Base-by-base conservation (phyloP, 768 basidiomycete species). In the Trametes punicea region DNA sequence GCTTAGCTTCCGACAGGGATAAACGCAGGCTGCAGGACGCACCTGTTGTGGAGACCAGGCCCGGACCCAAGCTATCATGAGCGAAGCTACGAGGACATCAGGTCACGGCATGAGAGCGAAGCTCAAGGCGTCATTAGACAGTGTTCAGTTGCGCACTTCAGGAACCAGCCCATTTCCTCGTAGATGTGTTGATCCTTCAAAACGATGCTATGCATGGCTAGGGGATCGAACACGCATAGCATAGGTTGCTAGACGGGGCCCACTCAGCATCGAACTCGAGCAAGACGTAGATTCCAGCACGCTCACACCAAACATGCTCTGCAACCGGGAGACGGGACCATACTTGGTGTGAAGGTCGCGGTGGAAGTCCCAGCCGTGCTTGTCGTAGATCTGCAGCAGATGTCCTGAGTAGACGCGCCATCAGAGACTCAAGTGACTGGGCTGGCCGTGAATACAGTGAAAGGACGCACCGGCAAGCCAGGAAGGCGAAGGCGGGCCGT, bases 181-280 rank as follows among this genome's bases (percentile, higher is more conserved):
- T 44, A 61, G 2, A 57, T 33, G 45, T 54, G 56, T 16, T 50
- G 45, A 13, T 57, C 60, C 29, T 61, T 61, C 6, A 61, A n/a
- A 6, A 61, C 38, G 7, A 62, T 50, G 41, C 46, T 56, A 15
- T 59, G 57, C 21, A 62, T 45, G 15, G 62, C 62, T 5, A 44
- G 18, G 3, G 60, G 61, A 23, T 63, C 60, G n/a, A 51, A 60
- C 11, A 60, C 51, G 42, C 46, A 59, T 5, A 61, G 26, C 26
- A 54, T 45, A 4, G 51, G 47, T 21, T 29, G 25, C 60, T 61
- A 4, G 2, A 4, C 5, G 4, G 0, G 4, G 29, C 23, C n/a
- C 10, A 26, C 13, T 6, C 21, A 36, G 27, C 6, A 18, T 15
- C 18, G 18, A 30, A 44, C 30, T 4, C 2, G 13, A 1, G 9